These are phyloP conservation scores for Xylariaceae sp. DNA, from an alignment of 2,329 filamentous ascomycete genomes.

Conservation along the genomic window DNA sequence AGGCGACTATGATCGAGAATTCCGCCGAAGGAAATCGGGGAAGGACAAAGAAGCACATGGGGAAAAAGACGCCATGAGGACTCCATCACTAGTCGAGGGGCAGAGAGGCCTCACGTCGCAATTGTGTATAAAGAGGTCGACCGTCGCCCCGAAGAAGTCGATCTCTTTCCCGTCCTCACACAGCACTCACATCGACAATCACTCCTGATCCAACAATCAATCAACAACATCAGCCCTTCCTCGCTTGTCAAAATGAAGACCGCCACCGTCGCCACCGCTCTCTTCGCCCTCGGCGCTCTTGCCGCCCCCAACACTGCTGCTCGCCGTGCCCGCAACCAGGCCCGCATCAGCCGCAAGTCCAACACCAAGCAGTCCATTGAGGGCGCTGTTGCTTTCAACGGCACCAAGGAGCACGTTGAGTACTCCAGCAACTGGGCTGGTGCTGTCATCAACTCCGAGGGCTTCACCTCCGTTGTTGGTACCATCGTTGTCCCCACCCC, in stretches of 20 bases:
- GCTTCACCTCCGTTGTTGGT: slow-evolving; percentile 49
- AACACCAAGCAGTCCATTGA: slow-evolving; percentile 31
- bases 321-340: slow-evolving; percentile 34
- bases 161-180: slow-evolving; percentile 10
- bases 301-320: slow-evolving; percentile 43
- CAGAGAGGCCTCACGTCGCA: neutral
- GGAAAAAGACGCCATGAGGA: neutral
- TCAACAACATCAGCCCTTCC: slow-evolving; percentile 4
- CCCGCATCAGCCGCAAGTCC: slow-evolving; percentile 13
- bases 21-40: neutral
- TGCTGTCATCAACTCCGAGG: slow-evolving; percentile 45
- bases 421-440: slow-evolving; percentile 58
- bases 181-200: slow-evolving; percentile 1
- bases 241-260: slow-evolving; percentile 44
- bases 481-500: slow-evolving; percentile 50
- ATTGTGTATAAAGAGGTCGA: slow-evolving; percentile 15
- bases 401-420: slow-evolving; percentile 36
- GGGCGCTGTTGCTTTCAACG: slow-evolving; percentile 27
- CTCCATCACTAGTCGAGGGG: neutral
- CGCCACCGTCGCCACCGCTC: slow-evolving; percentile 33
- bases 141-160: slow-evolving; percentile 1
- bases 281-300: slow-evolving; percentile 39
- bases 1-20: neutral
- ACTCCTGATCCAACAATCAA: slow-evolving; percentile 1
- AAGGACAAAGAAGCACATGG: neutral